Base-by-base conservation (phyloP, 1,284 basidiomycete species). In the Boletus austroedulis region DNA sequence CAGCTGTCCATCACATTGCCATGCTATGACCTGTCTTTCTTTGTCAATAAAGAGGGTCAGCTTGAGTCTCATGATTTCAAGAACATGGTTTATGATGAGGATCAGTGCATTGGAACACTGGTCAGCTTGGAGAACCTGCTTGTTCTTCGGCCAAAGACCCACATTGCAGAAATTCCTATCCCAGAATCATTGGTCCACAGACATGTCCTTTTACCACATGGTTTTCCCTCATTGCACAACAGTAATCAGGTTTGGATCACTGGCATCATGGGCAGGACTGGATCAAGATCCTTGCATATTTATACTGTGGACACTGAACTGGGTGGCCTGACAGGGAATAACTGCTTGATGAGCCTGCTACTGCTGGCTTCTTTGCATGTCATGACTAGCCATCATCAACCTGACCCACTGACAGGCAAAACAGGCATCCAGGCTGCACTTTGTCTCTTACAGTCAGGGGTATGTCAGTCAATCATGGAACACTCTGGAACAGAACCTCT, bases 341-440 rank as follows among this genome's bases (percentile, higher is more conserved):
- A 55, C 21, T 73, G 64, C 29, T 56, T 77, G 28, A 62, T 58
- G 7, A 73, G 69, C 61, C 69, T 66, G 29, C 64, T 75, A 4
- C 78, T 72, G 62, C 74, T 71, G 50, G 67, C 75, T 0, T 74
- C 76, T 46, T 67, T 82, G 12, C 80, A 82, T 44, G 76, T 77
- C 5, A 36, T 76, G 14, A 80, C 76, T 0, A 74, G 73, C 50
- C 7, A 6, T 2, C 70, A 70, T 36, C 69, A 77, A 4, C 71
- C 76, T 6, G 81, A 82, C 59, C 78, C 77, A 5, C 65, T 82
- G 21, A 78, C 76, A 0, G 62, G 70, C 11, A 73, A 68, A 26
- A 79, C 77, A 0, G 81, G 81, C 4, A 76, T 72, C 2, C 75
- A 79, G 53, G 74, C 79, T 55, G 79, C 79, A 7, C 63, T 81